These are phyloP conservation scores for Aethionema arabicum DNA, from an alignment of 345 rosid genomes.

Conservation along the genomic window DNA sequence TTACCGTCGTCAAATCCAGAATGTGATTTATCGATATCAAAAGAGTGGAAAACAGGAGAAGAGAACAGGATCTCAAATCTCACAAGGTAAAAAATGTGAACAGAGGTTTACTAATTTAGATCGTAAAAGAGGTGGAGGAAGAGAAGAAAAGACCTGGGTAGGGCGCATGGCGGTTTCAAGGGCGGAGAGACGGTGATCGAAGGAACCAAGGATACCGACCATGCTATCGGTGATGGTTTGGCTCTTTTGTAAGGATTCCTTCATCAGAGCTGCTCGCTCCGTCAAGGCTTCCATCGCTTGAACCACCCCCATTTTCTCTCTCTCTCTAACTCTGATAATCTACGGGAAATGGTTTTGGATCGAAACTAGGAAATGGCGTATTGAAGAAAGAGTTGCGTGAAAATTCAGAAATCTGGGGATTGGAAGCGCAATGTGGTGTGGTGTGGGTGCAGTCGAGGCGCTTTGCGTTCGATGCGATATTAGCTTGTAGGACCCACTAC, in stretches of 20 bases:
- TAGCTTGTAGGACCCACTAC: too few species aligned
- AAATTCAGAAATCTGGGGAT: conserved; percentile 10
- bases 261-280: conserved; percentile 57
- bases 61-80: conserved; percentile 14
- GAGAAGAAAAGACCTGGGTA: conserved; percentile 57
- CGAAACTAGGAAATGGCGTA: conserved; percentile 9
- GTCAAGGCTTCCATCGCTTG: conserved; percentile 62
- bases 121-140: background rate
- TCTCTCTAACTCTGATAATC: background rate
- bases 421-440: conserved; percentile 8
- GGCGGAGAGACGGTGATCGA: conserved; percentile 96
- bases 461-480: background rate
- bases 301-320: conserved; percentile 54
- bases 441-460: conserved; percentile 2
- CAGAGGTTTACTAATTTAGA: background rate
- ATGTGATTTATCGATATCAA: background rate
- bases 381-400: conserved; percentile 5
- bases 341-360: conserved; percentile 10
- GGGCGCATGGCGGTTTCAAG: conserved; percentile 99
- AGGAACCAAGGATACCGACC: conserved; percentile 94
- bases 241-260: conserved; percentile 76
- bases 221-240: conserved; percentile 86
- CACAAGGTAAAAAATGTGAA: background rate
- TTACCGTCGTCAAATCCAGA: background rate
- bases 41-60: background rate